Evolutionary conservation across 75 land plant genomes (phyloP), one percentile per base, ranked within the genome.

Genomic region (Selaginella tamariscina): DNA sequence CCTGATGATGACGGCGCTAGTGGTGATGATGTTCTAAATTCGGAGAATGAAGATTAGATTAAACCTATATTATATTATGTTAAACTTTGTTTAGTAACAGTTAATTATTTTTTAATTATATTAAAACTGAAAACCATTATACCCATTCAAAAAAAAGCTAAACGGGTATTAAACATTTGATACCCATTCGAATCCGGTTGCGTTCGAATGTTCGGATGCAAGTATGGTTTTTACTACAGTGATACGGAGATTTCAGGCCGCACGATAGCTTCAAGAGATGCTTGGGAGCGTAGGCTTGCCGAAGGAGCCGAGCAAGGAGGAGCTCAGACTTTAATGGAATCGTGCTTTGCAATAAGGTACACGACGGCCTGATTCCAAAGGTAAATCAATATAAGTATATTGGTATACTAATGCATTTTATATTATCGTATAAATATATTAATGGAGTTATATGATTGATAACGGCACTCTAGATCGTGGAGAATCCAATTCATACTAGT

Each of bases 331-430:
- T 59, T 87, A 91, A 80, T 70, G 96, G 96, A 0, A 64, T 78
- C 15, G 76, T 85, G 2, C 91, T 91, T 28, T 91, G 96, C 70
- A 83, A 72, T 74, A 87, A 82, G 67, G 73, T 88, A 59, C 88
- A 88, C 28, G 85, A 91, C 56, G 96, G 96, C 2, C 81, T 86
- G 22, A 83, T 91, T 27, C 78, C 82, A 24, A 87, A 87, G 87
- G 91, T 84, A 8, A 21, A 20, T 56, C 33, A 32, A 69, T 55
- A 24, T 20, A 31, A 49, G 20, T 11, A 49, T 11, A 11, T 20
- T 20, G 26, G 15, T 27, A 57, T 5, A 57, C 2, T 23, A 13
- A 29, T 33, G 31, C 68, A 8, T 24, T 22, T 18, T 56, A 32
- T 21, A n/a, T n/a, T n/a, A n/a, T 1, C 29, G 2, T 63, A 31